phyloP scores from a whole-genome alignment of 352 stramenopile species.

The Pythium insidiosum region DNA sequence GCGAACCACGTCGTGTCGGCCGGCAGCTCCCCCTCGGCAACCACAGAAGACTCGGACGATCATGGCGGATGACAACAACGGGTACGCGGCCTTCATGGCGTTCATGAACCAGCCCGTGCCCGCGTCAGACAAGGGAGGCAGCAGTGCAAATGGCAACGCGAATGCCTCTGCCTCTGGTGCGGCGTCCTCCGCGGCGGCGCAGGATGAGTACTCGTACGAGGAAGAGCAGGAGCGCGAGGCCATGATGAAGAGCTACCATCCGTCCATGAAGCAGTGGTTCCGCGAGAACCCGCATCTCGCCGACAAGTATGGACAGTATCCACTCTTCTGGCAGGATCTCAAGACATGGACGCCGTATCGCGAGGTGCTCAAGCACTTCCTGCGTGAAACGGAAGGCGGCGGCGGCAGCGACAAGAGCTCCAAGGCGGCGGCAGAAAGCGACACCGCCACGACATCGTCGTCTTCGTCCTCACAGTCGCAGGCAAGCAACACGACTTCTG shows the following conservation, averaged over 20 bases:
- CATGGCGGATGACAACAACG: slow-evolving; percentile 43
- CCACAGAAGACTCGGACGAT: no score
- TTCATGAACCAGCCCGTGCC: slow-evolving; percentile 9
- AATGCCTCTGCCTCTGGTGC: neutral
- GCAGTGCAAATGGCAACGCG: neutral
- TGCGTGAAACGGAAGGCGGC: slow-evolving; percentile 62
- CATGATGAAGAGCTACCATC: slow-evolving; percentile 86
- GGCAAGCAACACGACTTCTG: neutral
- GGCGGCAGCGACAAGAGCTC: slow-evolving; percentile 14
- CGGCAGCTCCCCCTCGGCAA: no score
- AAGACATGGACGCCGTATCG: slow-evolving; percentile 91
- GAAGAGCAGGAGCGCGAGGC: slow-evolving; percentile 82
- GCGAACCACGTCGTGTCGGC: no score
- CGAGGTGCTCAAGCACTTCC: slow-evolving; percentile 86
- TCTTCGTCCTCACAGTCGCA: neutral
- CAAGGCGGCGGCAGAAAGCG: neutral
- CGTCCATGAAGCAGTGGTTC: slow-evolving; percentile 87
- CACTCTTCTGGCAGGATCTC: slow-evolving; percentile 93
- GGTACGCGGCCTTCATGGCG: slow-evolving; percentile 71
- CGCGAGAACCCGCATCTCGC: slow-evolving; percentile 45
- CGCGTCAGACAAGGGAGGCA: neutral
- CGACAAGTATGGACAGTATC: slow-evolving; percentile 86
- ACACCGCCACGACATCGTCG: neutral
- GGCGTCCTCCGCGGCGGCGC: neutral
- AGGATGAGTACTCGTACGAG: slow-evolving; percentile 74